Evolutionary conservation across 345 rosid species (phyloP).

Genomic region (Hirschfeldia incana): DNA sequence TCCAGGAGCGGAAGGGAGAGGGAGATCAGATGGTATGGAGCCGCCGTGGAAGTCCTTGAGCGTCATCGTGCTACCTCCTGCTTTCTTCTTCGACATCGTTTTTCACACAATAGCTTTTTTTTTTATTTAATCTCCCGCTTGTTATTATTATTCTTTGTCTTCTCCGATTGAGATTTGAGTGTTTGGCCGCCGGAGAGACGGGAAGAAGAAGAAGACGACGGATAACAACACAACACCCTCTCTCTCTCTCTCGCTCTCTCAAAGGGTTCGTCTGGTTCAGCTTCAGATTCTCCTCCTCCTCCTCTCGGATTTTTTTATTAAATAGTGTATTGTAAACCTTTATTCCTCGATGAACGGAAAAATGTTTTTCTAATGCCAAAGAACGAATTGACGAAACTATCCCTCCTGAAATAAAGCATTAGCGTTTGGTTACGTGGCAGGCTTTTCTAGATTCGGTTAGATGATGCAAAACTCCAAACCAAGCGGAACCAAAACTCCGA

Average conservation of each 20-base stretch:
- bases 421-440: slow-evolving; percentile 32
- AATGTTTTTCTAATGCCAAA: slow-evolving; percentile 10
- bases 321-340: slow-evolving; percentile 26
- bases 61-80: slow-evolving; percentile 72
- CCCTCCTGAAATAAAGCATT: not conserved
- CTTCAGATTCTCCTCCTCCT: slow-evolving; percentile 18
- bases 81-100: slow-evolving; percentile 84
- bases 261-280: slow-evolving; percentile 28
- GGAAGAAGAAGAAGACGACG: slow-evolving; percentile 12
- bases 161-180: slow-evolving; percentile 34
- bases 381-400: not conserved
- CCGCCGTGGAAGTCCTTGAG: slow-evolving; percentile 95
- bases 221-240: slow-evolving; percentile 2
- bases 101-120: not conserved
- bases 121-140: not conserved
- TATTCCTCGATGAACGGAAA: slow-evolving; percentile 23
- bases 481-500: not conserved
- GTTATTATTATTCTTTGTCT: not conserved
- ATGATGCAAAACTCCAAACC: not conserved
- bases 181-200: slow-evolving; percentile 27
- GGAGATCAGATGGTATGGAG: slow-evolving; percentile 79
- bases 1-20: slow-evolving; percentile 93
- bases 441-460: slow-evolving; percentile 18
- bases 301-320: slow-evolving; percentile 22
- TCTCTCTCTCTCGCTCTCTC: slow-evolving; percentile 21